phyloP scores from a whole-genome alignment of 108 stramenopile genomes.

The Mayamaea pseudoterrestris region DNA sequence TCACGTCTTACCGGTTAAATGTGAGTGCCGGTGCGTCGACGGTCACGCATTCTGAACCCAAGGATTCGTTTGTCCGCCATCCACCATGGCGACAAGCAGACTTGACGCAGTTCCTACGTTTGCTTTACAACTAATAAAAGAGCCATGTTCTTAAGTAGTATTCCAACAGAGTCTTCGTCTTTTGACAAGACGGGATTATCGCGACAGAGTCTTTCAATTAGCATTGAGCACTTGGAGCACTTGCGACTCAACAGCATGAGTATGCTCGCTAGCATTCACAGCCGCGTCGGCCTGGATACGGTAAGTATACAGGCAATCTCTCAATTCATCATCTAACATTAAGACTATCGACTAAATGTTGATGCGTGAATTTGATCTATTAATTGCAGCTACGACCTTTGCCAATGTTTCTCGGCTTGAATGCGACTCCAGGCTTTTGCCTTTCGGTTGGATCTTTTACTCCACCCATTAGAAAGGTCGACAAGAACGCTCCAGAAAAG shows the following conservation, averaged over 20 bases:
- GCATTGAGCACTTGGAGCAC: neutral
- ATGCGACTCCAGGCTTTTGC: slow-evolving; percentile 22
- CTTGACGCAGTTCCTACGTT: too few relatives aligned
- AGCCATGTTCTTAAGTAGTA: too few relatives aligned
- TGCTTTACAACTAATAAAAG: too few relatives aligned
- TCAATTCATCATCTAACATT: neutral
- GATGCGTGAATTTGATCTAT: too few relatives aligned
- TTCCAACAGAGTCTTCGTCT: too few relatives aligned
- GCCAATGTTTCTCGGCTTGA: slow-evolving; percentile 8
- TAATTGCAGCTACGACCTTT: slow-evolving; percentile 10
- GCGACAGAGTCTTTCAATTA: neutral
- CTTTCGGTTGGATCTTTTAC: slow-evolving; percentile 67
- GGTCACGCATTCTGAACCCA: too few relatives aligned
- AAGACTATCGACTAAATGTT: too few relatives aligned
- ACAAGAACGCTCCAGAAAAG: slow-evolving; percentile 55
- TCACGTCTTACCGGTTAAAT: too few relatives aligned
- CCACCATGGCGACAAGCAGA: too few relatives aligned
- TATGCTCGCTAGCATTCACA: neutral
- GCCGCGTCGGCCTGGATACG: slow-evolving; percentile 1
- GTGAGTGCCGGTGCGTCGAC: too few relatives aligned
- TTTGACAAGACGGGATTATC: too few relatives aligned
- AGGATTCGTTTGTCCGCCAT: too few relatives aligned
- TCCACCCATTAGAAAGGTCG: slow-evolving; percentile 38
- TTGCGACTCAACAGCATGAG: neutral
- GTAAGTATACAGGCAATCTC: neutral